A percentile compares a stretch with the other conserved stretches of the same genome.
phyloP scores from a whole-genome alignment of 495 filamentous ascomycete species.

The Penicillium lagena region DNA sequence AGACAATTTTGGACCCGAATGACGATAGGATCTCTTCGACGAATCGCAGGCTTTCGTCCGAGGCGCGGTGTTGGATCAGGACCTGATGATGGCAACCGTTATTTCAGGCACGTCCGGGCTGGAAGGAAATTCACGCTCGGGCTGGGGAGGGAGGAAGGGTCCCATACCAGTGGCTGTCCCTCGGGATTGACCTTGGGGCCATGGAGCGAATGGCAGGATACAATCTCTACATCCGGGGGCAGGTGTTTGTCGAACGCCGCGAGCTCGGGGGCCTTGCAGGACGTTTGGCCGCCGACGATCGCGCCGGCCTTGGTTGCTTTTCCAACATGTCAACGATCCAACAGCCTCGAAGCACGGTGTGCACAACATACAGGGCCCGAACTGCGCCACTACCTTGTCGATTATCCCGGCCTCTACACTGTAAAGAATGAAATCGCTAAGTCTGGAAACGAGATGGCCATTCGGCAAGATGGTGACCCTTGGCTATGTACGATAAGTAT shows the following conservation, averaged over 20 bases:
- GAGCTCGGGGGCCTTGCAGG: constrained; percentile 96
- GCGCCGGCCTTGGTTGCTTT: constrained; percentile 88
- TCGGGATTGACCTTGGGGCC: constrained; percentile 83
- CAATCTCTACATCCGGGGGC: constrained; percentile 82
- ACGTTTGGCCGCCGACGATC: constrained; percentile 95
- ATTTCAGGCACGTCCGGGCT: constrained; percentile 7
- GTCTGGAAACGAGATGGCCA: constrained; percentile 89
- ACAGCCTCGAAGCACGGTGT: constrained; percentile 4
- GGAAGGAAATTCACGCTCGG: not conserved
- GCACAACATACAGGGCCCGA: constrained; percentile 76
- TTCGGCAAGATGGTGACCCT: constrained; percentile 65
- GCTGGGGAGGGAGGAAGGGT: not conserved
- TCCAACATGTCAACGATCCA: constrained; percentile 17
- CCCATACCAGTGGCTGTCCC: constrained; percentile 74
- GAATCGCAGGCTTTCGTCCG: constrained; percentile 65
- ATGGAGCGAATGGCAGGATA: constrained; percentile 95
- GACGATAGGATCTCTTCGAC: constrained; percentile 76
- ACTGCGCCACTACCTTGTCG: constrained; percentile 73
- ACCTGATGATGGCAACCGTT: constrained; percentile 41
- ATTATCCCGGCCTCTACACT: constrained; percentile 92
- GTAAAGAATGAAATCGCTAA: constrained; percentile 96
- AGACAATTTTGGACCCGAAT: constrained; percentile 74
- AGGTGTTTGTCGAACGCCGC: constrained; percentile 86
- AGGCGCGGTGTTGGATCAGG: constrained; percentile 86
- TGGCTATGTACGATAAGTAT: constrained; percentile 41